Conservation (phyloP, 179 eudicot species). For the Spergularia azorica region DNA sequence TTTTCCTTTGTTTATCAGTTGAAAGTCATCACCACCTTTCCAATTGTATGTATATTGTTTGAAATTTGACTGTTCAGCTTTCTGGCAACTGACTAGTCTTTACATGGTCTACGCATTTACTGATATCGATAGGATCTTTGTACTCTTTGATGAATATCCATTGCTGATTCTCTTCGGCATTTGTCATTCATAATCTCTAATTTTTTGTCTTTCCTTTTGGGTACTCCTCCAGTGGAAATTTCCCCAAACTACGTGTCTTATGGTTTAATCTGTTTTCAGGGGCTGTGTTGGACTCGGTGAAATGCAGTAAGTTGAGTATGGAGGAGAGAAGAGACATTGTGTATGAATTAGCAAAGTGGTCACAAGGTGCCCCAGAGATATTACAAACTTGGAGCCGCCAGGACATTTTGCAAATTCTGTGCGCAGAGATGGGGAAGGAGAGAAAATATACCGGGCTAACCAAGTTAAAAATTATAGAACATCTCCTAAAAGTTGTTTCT, state of each 20-base stretch:
- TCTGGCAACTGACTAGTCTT: constrained; percentile 18
- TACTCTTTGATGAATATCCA: background rate
- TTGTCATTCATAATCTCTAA: constrained; percentile 11
- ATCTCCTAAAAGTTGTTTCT: constrained; percentile 69
- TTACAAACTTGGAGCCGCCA: constrained; percentile 86
- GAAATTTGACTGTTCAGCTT: constrained; percentile 21
- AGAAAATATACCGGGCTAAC: constrained; percentile 89
- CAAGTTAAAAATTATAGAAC: constrained; percentile 77
- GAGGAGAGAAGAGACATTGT: constrained; percentile 81
- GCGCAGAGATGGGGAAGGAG: constrained; percentile 94
- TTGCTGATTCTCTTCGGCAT: background rate
- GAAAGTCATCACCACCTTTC: constrained; percentile 16
- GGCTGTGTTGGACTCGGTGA: constrained; percentile 54
- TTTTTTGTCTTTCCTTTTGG: background rate
- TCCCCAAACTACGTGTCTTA: background rate
- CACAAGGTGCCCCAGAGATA: constrained; percentile 65
- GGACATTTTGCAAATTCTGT: constrained; percentile 73
- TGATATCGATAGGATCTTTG: constrained; percentile 5
- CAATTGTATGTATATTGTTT: background rate
- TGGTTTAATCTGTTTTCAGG: constrained; percentile 36
- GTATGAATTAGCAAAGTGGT: constrained; percentile 63
- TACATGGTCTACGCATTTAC: constrained; percentile 16
- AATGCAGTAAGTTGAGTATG: constrained; percentile 66
- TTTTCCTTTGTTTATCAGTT: constrained; percentile 16
- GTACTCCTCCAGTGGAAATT: background rate